Evolutionary conservation across 306 rosid species (phyloP).

Genomic region (Pyrus pyrifolia): DNA sequence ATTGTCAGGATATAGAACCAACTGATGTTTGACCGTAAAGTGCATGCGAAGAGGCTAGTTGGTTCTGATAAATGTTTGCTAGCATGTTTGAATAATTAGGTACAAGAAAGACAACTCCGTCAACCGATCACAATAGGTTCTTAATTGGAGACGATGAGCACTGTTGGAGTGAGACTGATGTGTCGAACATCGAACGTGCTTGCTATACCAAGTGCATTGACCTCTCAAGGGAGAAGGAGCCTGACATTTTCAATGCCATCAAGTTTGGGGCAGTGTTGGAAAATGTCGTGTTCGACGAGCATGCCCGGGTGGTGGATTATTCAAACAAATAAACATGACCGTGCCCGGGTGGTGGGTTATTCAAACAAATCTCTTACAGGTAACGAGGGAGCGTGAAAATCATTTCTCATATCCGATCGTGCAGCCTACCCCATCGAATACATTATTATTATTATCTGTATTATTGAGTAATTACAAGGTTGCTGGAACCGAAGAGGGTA

Average conservation of each 20-base stretch:
- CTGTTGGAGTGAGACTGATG: constrained; percentile 40
- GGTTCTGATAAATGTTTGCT: background rate
- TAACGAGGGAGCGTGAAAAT: background rate
- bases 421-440: constrained; percentile 81
- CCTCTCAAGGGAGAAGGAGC: constrained; percentile 41
- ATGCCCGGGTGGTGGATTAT: constrained; percentile 58
- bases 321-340: no score
- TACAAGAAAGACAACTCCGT: constrained; percentile 43
- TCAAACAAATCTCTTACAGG: constrained; percentile 77
- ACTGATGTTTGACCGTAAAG: background rate
- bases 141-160: constrained; percentile 49
- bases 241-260: constrained; percentile 53
- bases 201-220: constrained; percentile 52
- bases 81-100: background rate
- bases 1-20: constrained; percentile 55
- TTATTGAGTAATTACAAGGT: constrained; percentile 24
- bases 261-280: constrained; percentile 70
- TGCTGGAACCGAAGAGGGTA: constrained; percentile 83
- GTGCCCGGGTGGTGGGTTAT: no score
- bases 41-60: background rate
- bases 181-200: constrained; percentile 48
- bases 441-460: constrained; percentile 21
- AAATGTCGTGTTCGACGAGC: constrained; percentile 79
- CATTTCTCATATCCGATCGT: constrained; percentile 28
- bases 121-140: constrained; percentile 39